phyloP scores from a whole-genome alignment of 192 early-diverging fungal genomes.

The Chytriomyces sp. region DNA sequence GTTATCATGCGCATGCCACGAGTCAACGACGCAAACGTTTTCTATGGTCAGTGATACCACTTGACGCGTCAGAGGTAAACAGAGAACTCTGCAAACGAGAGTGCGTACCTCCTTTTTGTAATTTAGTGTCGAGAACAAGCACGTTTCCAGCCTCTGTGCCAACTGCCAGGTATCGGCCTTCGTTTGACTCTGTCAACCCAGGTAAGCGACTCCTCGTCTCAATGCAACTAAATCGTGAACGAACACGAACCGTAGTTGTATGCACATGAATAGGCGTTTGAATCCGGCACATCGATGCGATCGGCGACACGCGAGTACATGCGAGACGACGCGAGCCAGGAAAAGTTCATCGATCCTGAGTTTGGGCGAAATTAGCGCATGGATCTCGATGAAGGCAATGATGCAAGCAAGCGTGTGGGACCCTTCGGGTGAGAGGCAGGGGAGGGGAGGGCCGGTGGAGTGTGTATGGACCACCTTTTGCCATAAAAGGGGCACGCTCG shows the following conservation, averaged over 20 bases:
- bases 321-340: too few relatives aligned
- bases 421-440: too few relatives aligned
- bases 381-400: too few relatives aligned
- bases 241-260: not conserved
- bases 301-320: not conserved
- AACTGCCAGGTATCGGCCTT: slow-evolving; percentile 64
- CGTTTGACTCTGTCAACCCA: slow-evolving; percentile 42
- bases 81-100: too few relatives aligned
- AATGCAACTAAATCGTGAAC: not conserved
- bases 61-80: too few relatives aligned
- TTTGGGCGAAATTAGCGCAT: too few relatives aligned
- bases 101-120: slow-evolving; percentile 19
- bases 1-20: slow-evolving; percentile 71
- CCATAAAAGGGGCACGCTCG: too few relatives aligned
- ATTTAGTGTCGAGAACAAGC: slow-evolving; percentile 59
- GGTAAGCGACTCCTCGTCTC: not conserved
- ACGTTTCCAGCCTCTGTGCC: slow-evolving; percentile 71
- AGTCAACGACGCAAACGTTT: not conserved
- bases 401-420: too few relatives aligned
- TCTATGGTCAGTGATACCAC: too few relatives aligned
- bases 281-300: not conserved
- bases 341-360: too few relatives aligned
- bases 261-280: not conserved
- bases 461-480: too few relatives aligned
- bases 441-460: too few relatives aligned